These are phyloP conservation scores for Hortiboletus flavorubellus DNA, from an alignment of 768 basidiomycete species.

Conservation along the genomic window DNA sequence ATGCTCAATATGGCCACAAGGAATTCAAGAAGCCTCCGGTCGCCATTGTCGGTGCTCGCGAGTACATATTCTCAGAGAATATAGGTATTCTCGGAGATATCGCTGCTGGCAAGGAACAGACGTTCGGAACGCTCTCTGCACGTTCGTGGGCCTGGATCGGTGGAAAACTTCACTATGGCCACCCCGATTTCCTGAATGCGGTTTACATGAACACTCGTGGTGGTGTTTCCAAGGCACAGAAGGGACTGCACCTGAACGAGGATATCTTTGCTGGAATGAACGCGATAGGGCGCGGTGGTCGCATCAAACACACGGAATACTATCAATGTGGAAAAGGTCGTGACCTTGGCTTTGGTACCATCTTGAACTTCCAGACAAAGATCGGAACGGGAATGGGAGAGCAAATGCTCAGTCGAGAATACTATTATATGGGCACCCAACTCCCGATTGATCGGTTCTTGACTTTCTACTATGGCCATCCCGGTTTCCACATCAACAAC, in stretches of 20 bases:
- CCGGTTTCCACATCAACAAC: constrained; percentile 99
- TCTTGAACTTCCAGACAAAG: constrained; percentile 99
- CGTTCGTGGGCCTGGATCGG: constrained; percentile 96
- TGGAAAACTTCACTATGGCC: constrained; percentile 98
- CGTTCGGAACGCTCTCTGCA: constrained; percentile 97
- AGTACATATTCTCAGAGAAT: constrained; percentile 99
- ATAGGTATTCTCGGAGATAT: constrained; percentile 98
- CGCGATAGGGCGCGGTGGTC: constrained; percentile 92
- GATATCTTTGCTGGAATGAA: constrained; percentile 99
- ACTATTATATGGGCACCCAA: constrained; percentile 98
- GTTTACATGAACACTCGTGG: constrained; percentile 98
- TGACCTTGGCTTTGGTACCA: constrained; percentile 98
- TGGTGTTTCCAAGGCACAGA: constrained; percentile 98
- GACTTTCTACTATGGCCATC: constrained; percentile 99
- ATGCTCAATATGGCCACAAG: constrained; percentile 84
- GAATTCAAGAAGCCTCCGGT: constrained; percentile 88
- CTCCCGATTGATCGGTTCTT: constrained; percentile 97
- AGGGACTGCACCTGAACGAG: constrained; percentile 98
- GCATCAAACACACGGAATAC: constrained; percentile 99
- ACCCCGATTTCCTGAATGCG: constrained; percentile 98
- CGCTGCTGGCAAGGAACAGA: constrained; percentile 99
- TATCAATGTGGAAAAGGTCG: constrained; percentile 99
- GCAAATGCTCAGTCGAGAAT: constrained; percentile 98
- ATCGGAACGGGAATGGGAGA: constrained; percentile 99
- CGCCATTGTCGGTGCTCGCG: constrained; percentile 96